phyloP scores from a whole-genome alignment of 2,329 filamentous ascomycete species.

The Moelleriella libera region DNA sequence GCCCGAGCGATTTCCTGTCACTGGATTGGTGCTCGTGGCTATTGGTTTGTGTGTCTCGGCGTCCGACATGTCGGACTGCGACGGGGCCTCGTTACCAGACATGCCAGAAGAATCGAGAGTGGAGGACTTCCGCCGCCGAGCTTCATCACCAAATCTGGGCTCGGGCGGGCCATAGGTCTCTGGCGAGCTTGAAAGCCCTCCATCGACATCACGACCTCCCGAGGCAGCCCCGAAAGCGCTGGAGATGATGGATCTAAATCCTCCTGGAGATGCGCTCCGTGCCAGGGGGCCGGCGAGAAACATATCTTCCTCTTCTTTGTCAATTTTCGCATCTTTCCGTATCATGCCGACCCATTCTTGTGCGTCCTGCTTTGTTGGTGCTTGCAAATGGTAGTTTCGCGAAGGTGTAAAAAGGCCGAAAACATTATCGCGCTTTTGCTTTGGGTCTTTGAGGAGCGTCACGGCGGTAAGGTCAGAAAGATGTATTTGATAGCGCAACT shows the following conservation, averaged over 20 bases:
- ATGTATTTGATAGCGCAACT: conserved; percentile 75
- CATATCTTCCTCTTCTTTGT: conserved; percentile 80
- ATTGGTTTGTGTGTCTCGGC: conserved; percentile 34
- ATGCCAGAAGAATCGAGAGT: conserved; percentile 49
- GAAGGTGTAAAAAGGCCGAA: conserved; percentile 89
- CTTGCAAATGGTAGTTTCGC: conserved; percentile 84
- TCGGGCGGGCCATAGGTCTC: conserved; percentile 30
- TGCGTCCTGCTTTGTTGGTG: conserved; percentile 56
- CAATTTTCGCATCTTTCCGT: conserved; percentile 64
- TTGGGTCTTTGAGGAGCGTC: conserved; percentile 75
- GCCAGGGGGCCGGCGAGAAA: conserved; percentile 53
- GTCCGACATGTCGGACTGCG: conserved; percentile 81
- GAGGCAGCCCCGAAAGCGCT: conserved; percentile 3
- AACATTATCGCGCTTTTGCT: conserved; percentile 72
- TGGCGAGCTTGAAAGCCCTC: conserved; percentile 43
- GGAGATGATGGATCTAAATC: conserved; percentile 1
- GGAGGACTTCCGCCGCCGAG: conserved; percentile 42
- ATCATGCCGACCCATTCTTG: conserved; percentile 79
- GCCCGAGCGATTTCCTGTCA: conserved; percentile 32
- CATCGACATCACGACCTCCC: conserved; percentile 22
- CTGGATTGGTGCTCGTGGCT: conserved; percentile 17
- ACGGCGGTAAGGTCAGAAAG: conserved; percentile 86
- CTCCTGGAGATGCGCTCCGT: conserved; percentile 26
- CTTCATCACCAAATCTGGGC: conserved; percentile 17
- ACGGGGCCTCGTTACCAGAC: conserved; percentile 54